Base-by-base conservation (phyloP, 2,329 filamentous ascomycete genomes). In the Fusarium musae region DNA sequence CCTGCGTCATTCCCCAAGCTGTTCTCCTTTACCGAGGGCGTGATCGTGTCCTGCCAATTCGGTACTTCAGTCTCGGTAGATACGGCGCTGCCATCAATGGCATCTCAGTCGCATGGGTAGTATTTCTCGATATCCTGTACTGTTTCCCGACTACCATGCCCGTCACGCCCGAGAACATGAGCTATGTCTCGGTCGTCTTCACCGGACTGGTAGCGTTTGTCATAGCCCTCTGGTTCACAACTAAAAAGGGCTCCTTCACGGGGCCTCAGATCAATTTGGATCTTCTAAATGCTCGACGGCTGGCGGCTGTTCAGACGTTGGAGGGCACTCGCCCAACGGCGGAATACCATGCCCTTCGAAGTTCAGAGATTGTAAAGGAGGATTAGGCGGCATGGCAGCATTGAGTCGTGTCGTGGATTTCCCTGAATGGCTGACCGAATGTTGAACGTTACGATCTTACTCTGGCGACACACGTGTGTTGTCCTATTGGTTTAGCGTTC, bases 1-100 rank as follows among this genome's bases (percentile, higher is more conserved):
- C 77, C 1, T 78, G 72, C 8, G 64, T 74, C 21, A 73, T 80
- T 17, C 79, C 79, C 0, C 79, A 80, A 36, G 72, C 70, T 1
- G 74, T 80, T 5, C 59, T 79, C 1, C 66, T 79, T 0, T 79
- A 73, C 30, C 56, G 77, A 42, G 78, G 76, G 2, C 75, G 79
- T 6, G 74, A 80, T 4, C 65, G 66, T 1, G 73, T 79, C 6
- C 56, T 80, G 1, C 79, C 78, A 6, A 30, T 59, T 7, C 62
- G 79, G 8, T 77, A 70, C 16, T 79, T 80, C 11, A 70, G 59
- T 17, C 59, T 80, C 1, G 79, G 77, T 1, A 74, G 34, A n/a
- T 79, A 59, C 11, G 79, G 79, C 2, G 54, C 58, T 4, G 30
- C 63, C 9, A 49, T 80, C 32, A 80, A 80, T 46, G 69, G 62